Base-by-base conservation (phyloP, 306 rosid species). In the Pterocarpus macrocarpus region DNA sequence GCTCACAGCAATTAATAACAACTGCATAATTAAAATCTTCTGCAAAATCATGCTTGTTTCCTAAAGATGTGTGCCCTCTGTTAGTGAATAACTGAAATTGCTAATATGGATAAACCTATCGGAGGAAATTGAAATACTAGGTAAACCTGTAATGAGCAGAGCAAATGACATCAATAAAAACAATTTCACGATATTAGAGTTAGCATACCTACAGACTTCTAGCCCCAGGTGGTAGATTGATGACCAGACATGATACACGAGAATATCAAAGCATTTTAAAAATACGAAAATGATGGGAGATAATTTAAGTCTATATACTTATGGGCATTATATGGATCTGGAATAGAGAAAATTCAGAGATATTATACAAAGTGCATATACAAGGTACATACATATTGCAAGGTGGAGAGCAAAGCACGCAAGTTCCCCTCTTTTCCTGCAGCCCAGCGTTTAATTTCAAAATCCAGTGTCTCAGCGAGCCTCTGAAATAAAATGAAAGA, bases 351-450 rank as follows among this genome's bases (percentile, higher is more conserved):
- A 39, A 52, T 34, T 61, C 68, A 52, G 66, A 55, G 33, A 49
- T 69, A 59, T 59, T 50, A 22, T 47, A 68, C 28, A 50, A 75
- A 34, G 55, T 62, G 47, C 70, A 14, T 47, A 71, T 53, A 15
- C 83, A 44, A 49, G 47, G 76, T 58, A 83, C 90, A 11, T 96
- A 96, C 99, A 81, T 92, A 92, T 92, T 95, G 99, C 86, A 95
- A 39, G 52, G 98, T 93, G 38, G 99, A 95, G 53, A 95, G 89
- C 79, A 93, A 78, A 80, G 97, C 97, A 50, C 99, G 97, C 91
- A 95, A 87, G 79, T 95, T 95, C 59, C 98, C 99, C 75, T 93
- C 99, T 82, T 95, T 95, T 44, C 99, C 99, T n/a, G 91, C 94
- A 71, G 98, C 88, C 99, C 98, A 95, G 66, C 98, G 99, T 89